phyloP scores from a whole-genome alignment of 208 protist species.

The Trypanosomatidae sp. region DNA sequence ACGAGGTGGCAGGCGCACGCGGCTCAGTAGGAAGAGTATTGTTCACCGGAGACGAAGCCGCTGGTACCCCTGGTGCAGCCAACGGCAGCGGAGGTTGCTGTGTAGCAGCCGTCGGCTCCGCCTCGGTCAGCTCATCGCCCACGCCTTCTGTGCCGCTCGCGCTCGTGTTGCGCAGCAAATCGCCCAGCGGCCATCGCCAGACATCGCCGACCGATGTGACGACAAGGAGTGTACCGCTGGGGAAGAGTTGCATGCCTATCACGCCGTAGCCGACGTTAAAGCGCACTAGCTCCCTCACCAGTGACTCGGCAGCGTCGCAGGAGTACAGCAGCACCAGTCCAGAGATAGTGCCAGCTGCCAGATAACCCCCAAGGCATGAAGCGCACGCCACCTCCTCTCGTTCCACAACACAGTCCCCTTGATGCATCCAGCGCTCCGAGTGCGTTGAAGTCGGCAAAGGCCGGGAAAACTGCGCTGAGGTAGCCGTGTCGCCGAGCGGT shows the following conservation, averaged over 20 bases:
- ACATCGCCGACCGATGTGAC: slow-evolving; percentile 80
- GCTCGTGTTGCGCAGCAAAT: slow-evolving; percentile 37
- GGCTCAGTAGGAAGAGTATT: neutral
- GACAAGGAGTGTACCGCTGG: slow-evolving; percentile 56
- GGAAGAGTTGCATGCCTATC: slow-evolving; percentile 64
- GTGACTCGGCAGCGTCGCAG: slow-evolving; percentile 28
- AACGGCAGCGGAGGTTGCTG: slow-evolving; percentile 10
- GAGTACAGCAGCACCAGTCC: slow-evolving; percentile 72
- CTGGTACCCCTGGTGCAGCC: slow-evolving; percentile 7
- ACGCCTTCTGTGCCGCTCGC: slow-evolving; percentile 5
- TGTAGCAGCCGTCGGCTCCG: slow-evolving; percentile 14
- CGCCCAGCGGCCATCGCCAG: slow-evolving; percentile 74
- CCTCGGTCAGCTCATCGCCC: slow-evolving; percentile 15
- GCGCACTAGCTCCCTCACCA: slow-evolving; percentile 56
- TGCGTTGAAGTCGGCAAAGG: neutral
- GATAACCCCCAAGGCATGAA: slow-evolving; percentile 49
- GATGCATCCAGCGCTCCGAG: slow-evolving; percentile 12
- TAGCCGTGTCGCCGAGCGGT: neutral
- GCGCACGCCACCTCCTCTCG: slow-evolving; percentile 45
- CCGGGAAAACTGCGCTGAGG: neutral
- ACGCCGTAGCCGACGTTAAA: slow-evolving; percentile 87
- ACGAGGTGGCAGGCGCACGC: slow-evolving; percentile 1
- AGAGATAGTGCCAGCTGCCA: slow-evolving; percentile 64
- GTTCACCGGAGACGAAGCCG: neutral
- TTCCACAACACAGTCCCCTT: slow-evolving; percentile 6